Percentiles rank a stretch among this genome's conserved stretches.
Conservation (phyloP, 1,284 basidiomycete genomes). For the Papiliotrema laurentii region DNA sequence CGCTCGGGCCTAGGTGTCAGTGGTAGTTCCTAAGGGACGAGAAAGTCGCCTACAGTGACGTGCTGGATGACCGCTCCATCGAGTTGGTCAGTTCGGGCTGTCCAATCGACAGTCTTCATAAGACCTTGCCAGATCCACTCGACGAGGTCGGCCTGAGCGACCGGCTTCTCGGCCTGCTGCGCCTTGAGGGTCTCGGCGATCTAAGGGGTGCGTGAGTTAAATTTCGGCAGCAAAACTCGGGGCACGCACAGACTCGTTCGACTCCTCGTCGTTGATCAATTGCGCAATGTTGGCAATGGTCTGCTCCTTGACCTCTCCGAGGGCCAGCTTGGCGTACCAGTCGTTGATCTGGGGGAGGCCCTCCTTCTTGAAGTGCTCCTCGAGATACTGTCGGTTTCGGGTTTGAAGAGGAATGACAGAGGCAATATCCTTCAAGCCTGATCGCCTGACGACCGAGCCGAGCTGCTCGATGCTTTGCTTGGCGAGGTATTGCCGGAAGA, state of each 20-base stretch:
- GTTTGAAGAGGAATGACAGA: constrained; percentile 81
- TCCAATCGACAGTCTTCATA: constrained; percentile 81
- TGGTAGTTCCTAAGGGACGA: constrained; percentile 1
- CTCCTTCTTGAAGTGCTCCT: constrained; percentile 79
- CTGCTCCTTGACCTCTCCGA: constrained; percentile 61
- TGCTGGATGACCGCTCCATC: constrained; percentile 77
- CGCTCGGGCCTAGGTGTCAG: constrained; percentile 63
- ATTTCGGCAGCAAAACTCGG: not conserved
- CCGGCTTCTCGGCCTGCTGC: constrained; percentile 52
- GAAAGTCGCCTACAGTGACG: constrained; percentile 58
- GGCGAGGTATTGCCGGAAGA: constrained; percentile 74
- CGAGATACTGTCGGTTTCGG: constrained; percentile 66
- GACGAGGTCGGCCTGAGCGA: constrained; percentile 77
- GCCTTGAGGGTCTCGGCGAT: constrained; percentile 68
- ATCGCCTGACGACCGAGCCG: constrained; percentile 67
- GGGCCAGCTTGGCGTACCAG: constrained; percentile 86
- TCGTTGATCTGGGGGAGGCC: constrained; percentile 74
- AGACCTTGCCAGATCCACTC: constrained; percentile 88
- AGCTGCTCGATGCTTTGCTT: constrained; percentile 84
- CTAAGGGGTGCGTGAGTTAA: constrained; percentile 46
- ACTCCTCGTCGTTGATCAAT: constrained; percentile 55
- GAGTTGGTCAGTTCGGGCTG: constrained; percentile 80
- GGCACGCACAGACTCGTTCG: constrained; percentile 58
- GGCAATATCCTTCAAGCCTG: constrained; percentile 78
- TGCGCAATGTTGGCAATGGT: constrained; percentile 62